A percentile compares a stretch with the other conserved stretches of the same genome.
Evolutionary conservation across 352 stramenopile species (phyloP).

Genomic region (Phytophthora sansomeana): DNA sequence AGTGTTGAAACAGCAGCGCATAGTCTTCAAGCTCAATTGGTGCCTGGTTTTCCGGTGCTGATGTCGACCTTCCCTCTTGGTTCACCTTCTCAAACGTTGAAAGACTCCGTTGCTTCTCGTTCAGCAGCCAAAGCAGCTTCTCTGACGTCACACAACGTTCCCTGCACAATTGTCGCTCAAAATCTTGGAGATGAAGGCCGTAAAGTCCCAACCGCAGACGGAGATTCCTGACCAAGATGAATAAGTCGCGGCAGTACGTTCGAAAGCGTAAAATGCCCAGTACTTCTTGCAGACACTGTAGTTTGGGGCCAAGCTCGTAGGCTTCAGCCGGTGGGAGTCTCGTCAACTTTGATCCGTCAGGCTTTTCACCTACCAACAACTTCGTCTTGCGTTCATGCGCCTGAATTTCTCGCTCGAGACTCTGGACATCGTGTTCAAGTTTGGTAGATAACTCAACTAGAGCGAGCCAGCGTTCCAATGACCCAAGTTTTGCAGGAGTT

Average conservation of each 20-base stretch:
- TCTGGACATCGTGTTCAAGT: constrained; percentile 24
- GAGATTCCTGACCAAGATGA: constrained; percentile 45
- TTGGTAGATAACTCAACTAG: constrained; percentile 24
- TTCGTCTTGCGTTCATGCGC: constrained; percentile 28
- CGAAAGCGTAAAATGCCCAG: constrained; percentile 50
- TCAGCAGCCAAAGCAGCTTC: constrained; percentile 27
- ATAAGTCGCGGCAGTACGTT: constrained; percentile 54
- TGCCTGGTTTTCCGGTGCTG: background rate
- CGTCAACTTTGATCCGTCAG: constrained; percentile 12
- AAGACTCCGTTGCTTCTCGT: constrained; percentile 15
- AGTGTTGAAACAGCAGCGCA: constrained; percentile 60
- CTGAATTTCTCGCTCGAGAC: constrained; percentile 35
- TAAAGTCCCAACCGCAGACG: constrained; percentile 49
- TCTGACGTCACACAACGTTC: constrained; percentile 24
- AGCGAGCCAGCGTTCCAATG: constrained; percentile 34
- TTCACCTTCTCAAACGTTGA: constrained; percentile 1
- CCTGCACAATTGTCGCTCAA: constrained; percentile 27
- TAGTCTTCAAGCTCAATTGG: constrained; percentile 53
- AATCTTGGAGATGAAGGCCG: constrained; percentile 17
- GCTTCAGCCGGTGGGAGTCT: constrained; percentile 30
- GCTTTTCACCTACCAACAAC: background rate
- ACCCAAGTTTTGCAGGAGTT: constrained; percentile 3
- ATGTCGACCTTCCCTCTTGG: no score
- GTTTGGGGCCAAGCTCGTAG: constrained; percentile 45
- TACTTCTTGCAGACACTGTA: constrained; percentile 64